These are phyloP conservation scores for Penicillium sp. DNA, from an alignment of 2,329 filamentous ascomycete genomes.

Conservation along the genomic window DNA sequence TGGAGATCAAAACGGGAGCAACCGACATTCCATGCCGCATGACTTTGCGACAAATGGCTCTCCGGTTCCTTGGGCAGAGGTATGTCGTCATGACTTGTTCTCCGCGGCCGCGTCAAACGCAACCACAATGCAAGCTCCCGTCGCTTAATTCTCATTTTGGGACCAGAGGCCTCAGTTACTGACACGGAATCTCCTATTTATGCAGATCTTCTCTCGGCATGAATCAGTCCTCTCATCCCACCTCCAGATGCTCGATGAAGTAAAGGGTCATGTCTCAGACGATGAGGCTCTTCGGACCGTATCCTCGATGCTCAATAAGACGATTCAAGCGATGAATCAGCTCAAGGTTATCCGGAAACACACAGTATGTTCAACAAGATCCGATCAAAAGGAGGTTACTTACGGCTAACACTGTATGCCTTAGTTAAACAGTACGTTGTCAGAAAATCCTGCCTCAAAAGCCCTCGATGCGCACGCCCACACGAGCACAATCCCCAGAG, in stretches of 20 bases:
- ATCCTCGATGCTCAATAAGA: constrained; percentile 39
- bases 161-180: background rate
- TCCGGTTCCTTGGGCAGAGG: constrained; percentile 21
- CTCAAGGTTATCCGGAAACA: constrained; percentile 35
- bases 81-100: constrained; percentile 15
- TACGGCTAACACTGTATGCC: constrained; percentile 2
- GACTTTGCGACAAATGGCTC: background rate
- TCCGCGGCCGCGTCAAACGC: background rate
- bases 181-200: background rate
- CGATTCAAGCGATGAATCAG: constrained; percentile 38
- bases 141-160: background rate
- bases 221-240: constrained; percentile 42
- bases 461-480: background rate
- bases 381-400: background rate
- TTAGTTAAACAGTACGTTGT: constrained; percentile 22
- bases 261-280: constrained; percentile 31
- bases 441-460: background rate
- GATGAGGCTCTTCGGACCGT: constrained; percentile 32
- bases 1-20: background rate
- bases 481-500: background rate
- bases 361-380: constrained; percentile 30
- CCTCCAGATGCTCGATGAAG: constrained; percentile 37
- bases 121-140: background rate
- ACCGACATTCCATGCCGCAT: background rate
- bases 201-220: constrained; percentile 42